Percentiles rank a stretch among this genome's conserved stretches.
These are phyloP conservation scores for Sclerotinia trifoliorum DNA, from an alignment of 2,329 filamentous ascomycete species.

Conservation along the genomic window DNA sequence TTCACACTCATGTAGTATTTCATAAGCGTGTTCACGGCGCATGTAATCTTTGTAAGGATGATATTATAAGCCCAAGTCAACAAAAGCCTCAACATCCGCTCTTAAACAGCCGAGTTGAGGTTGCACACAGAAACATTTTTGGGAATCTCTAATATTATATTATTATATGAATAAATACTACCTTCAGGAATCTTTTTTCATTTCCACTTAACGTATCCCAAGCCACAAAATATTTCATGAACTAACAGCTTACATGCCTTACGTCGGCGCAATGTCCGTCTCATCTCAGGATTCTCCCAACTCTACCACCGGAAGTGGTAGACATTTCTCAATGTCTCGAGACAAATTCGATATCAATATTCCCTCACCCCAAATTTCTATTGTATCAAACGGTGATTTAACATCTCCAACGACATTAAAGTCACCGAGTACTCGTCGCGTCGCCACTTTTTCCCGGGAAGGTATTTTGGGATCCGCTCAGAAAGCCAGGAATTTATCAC, in stretches of 20 bases:
- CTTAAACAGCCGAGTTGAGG: slow-evolving; percentile 17
- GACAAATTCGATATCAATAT: slow-evolving; percentile 38
- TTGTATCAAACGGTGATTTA: slow-evolving; percentile 31
- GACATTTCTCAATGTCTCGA: slow-evolving; percentile 37
- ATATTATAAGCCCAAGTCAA: slow-evolving; percentile 30
- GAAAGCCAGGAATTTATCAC: slow-evolving; percentile 55
- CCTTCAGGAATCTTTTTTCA: background rate
- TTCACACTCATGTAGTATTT: slow-evolving; percentile 1
- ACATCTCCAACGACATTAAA: slow-evolving; percentile 45
- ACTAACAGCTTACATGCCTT: slow-evolving; percentile 22
- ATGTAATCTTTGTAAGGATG: slow-evolving; percentile 28
- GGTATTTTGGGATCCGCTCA: slow-evolving; percentile 53
- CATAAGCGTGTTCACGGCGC: slow-evolving; percentile 28
- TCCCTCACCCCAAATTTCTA: slow-evolving; percentile 34
- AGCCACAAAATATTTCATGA: slow-evolving; percentile 25
- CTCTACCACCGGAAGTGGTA: slow-evolving; percentile 32
- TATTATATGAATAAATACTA: background rate
- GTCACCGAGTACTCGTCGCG: slow-evolving; percentile 50
- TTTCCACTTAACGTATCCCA: background rate
- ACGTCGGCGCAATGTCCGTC: slow-evolving; percentile 36
- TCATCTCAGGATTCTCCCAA: slow-evolving; percentile 38
- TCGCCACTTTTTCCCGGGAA: slow-evolving; percentile 54
- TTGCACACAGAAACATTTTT: slow-evolving; percentile 19
- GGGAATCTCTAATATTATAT: background rate
- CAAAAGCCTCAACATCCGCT: slow-evolving; percentile 21